phyloP scores from a whole-genome alignment of 2,329 filamentous ascomycete genomes.

The Arthrobotrys conoides region DNA sequence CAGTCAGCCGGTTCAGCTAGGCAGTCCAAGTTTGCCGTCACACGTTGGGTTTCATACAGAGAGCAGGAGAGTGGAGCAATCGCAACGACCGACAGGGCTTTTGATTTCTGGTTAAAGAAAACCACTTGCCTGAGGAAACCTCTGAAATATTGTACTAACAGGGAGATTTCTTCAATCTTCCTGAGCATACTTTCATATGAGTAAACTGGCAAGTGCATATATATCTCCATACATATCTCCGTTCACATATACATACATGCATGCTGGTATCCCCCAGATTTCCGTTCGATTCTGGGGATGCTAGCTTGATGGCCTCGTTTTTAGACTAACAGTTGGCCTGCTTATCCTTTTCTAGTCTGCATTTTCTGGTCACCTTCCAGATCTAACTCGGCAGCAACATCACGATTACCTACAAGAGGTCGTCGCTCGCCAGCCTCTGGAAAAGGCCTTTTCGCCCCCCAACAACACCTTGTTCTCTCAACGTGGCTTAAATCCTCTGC shows the following conservation, averaged over 20 bases:
- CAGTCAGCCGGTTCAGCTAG: not conserved
- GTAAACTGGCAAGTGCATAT: constrained; percentile 57
- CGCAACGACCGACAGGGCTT: constrained; percentile 37
- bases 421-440: constrained; percentile 58
- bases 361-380: constrained; percentile 61
- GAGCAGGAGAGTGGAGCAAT: constrained; percentile 50
- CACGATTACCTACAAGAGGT: constrained; percentile 60
- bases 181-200: constrained; percentile 60
- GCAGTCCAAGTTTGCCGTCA: constrained; percentile 52
- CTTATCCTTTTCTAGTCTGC: constrained; percentile 38
- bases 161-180: constrained; percentile 58
- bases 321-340: constrained; percentile 34
- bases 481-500: constrained; percentile 59
- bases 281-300: constrained; percentile 5
- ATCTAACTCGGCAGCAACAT: constrained; percentile 60
- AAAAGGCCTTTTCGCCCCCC: constrained; percentile 48
- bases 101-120: constrained; percentile 37
- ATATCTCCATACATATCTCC: not conserved
- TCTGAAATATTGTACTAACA: constrained; percentile 16
- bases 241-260: not conserved
- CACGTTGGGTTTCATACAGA: constrained; percentile 55
- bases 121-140: constrained; percentile 34
- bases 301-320: not conserved
- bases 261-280: not conserved
- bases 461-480: constrained; percentile 59